phyloP scores from a whole-genome alignment of 257 asterid genomes.

The Knoxia roxburghii region DNA sequence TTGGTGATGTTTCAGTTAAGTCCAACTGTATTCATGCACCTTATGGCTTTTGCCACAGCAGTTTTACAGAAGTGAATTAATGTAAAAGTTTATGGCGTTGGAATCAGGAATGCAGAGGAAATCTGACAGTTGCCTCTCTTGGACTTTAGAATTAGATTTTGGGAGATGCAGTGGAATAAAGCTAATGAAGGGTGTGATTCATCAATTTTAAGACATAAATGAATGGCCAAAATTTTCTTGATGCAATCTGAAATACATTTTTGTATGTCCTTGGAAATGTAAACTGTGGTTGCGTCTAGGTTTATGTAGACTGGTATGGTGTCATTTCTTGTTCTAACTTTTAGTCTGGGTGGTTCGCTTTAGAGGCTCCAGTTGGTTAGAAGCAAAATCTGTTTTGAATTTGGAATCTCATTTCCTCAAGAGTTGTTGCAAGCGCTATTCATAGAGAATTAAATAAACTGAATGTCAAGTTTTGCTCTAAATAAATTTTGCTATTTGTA shows the following conservation, averaged over 20 bases:
- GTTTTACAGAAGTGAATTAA: not conserved
- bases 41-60: no score
- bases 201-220: no score
- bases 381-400: not conserved
- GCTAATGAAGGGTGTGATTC: not conserved
- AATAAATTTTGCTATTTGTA: no score
- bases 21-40: not conserved
- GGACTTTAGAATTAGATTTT: not conserved
- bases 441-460: not conserved
- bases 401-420: not conserved
- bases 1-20: not conserved
- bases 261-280: not conserved
- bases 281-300: not conserved
- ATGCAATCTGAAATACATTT: no score
- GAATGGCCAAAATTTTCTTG: no score
- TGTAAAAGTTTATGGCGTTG: no score
- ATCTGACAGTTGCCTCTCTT: not conserved
- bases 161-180: not conserved
- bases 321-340: not conserved
- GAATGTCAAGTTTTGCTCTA: not conserved
- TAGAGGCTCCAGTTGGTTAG: no score
- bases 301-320: not conserved
- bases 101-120: not conserved
- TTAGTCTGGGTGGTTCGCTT: not conserved
- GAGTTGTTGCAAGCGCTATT: not conserved